Conservation (phyloP, 2,329 filamentous ascomycete genomes). For the Arthrobotrys sinensis region DNA sequence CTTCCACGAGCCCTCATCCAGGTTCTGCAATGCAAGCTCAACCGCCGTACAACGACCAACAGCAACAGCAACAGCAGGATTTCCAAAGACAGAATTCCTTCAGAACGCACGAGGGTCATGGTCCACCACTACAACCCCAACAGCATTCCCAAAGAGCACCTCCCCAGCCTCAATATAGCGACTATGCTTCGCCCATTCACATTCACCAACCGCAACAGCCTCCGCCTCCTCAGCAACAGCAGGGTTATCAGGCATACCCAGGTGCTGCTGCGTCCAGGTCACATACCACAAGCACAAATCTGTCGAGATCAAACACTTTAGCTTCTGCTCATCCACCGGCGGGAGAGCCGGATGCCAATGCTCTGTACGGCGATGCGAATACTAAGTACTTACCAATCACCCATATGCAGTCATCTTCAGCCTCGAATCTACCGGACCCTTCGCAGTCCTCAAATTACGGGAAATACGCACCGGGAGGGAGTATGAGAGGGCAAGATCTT, state of each 20-base stretch:
- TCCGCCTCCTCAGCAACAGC: constrained; percentile 42
- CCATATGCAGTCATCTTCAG: constrained; percentile 46
- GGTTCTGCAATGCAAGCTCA: constrained; percentile 47
- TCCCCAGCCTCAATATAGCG: constrained; percentile 53
- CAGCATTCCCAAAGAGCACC: constrained; percentile 51
- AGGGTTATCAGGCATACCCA: constrained; percentile 60
- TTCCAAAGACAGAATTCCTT: constrained; percentile 59
- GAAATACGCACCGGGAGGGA: constrained; percentile 57
- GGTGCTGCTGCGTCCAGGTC: constrained; percentile 49
- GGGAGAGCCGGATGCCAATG: constrained; percentile 54
- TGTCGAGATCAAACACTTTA: constrained; percentile 58
- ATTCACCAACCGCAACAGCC: constrained; percentile 54
- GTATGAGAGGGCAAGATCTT: constrained; percentile 53
- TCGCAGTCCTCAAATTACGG: constrained; percentile 40
- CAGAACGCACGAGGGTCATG: constrained; percentile 46
- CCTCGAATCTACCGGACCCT: constrained; percentile 43
- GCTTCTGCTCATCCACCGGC: constrained; percentile 46
- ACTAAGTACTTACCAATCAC: constrained; percentile 59
- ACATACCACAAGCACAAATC: constrained; percentile 40
- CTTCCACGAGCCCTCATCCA: constrained; percentile 52
- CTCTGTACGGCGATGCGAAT: constrained; percentile 50
- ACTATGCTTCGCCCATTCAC: constrained; percentile 55
- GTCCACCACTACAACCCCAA: constrained; percentile 39
- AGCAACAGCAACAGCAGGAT: constrained; percentile 29
- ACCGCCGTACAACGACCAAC: constrained; percentile 31